Evolutionary conservation across 2,329 filamentous ascomycete genomes (phyloP), one percentile per base, ranked within the genome.

Genomic region (Bertia moriformis): DNA sequence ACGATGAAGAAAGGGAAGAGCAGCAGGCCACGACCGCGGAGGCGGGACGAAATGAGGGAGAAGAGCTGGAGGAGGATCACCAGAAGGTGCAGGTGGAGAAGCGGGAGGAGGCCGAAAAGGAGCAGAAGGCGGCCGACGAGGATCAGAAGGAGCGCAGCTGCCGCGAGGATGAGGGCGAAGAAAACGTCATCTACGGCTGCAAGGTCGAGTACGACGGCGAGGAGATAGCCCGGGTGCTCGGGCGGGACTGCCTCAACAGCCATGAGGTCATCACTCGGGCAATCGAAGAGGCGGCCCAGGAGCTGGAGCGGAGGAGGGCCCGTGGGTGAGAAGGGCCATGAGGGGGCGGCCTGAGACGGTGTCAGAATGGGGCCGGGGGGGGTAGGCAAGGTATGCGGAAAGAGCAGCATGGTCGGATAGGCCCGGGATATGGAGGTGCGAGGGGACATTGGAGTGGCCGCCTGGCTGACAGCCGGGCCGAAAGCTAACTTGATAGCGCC

Each of bases 221-320:
- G 22, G 22, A 27, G 22, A 27, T 27, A 10, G 22, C 22, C 7
- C 7, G 22, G 22, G 22, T 27, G 22, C 7, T 10, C 22, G 22
- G 22, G n/a, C 7, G 22, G 22, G n/a, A n/a, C n/a, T 27, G 67
- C 3, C 44, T 69, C 0, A 65, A 53, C 32, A 60, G 50, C 29
- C 61, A 71, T 36, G 73, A 80, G 51, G 65, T 69, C 5, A 62
- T 66, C 55, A 67, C 65, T 0, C 67, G 55, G 51, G 76, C 72
- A 13, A 76, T 77, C 0, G 62, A 69, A 32, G 48, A 53, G 44
- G 73, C 71, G 0, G 54, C 74, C n/a, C 41, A 38, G 20, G 43
- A 54, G 33, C 46, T 60, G 41, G 44, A 43, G 30, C 7, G 14
- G 17, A 36, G 7, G 32, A 14, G 14, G 32, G 32, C 32, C n/a